These are phyloP conservation scores for Schwanniomyces pseudopolymorphus DNA, from an alignment of 805 yeast species.

Conservation along the genomic window DNA sequence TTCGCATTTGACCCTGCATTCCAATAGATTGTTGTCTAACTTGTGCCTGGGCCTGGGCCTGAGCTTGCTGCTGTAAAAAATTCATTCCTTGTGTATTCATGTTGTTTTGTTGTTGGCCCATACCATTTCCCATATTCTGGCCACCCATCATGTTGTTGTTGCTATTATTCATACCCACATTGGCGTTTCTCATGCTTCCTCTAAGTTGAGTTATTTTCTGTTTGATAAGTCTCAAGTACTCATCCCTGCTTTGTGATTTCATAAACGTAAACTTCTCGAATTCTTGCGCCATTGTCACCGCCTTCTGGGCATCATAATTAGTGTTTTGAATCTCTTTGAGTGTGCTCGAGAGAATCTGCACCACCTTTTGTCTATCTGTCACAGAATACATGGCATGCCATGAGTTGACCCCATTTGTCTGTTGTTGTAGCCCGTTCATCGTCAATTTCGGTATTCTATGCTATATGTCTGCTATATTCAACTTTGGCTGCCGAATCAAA, in stretches of 20 bases:
- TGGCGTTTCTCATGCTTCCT: conserved; percentile 14
- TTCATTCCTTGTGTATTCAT: conserved; percentile 19
- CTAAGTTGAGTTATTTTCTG: conserved; percentile 37
- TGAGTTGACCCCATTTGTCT: conserved; percentile 10
- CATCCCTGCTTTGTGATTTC: conserved; percentile 56
- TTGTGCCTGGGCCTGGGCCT: conserved; percentile 20
- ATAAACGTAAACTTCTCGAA: conserved; percentile 66
- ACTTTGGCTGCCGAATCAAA: background rate
- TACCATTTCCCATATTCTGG: conserved; percentile 14
- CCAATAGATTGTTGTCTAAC: conserved; percentile 52
- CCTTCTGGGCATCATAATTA: conserved; percentile 34
- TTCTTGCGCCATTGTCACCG: conserved; percentile 57
- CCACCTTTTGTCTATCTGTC: conserved; percentile 40
- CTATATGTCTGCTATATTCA: background rate
- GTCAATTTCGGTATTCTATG: background rate
- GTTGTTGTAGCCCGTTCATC: conserved; percentile 11
- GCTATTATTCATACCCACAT: conserved; percentile 5
- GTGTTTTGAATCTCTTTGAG: conserved; percentile 36
- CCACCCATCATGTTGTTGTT: conserved; percentile 4
- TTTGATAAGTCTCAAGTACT: conserved; percentile 48
- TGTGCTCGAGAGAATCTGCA: conserved; percentile 35
- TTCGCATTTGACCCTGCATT: conserved; percentile 25
- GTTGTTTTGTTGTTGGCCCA: conserved; percentile 11
- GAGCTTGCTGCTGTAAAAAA: conserved; percentile 43
- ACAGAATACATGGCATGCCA: conserved; percentile 27